Evolutionary conservation across 257 asterid species (phyloP).

Genomic region (Nicotiana noctiflora): DNA sequence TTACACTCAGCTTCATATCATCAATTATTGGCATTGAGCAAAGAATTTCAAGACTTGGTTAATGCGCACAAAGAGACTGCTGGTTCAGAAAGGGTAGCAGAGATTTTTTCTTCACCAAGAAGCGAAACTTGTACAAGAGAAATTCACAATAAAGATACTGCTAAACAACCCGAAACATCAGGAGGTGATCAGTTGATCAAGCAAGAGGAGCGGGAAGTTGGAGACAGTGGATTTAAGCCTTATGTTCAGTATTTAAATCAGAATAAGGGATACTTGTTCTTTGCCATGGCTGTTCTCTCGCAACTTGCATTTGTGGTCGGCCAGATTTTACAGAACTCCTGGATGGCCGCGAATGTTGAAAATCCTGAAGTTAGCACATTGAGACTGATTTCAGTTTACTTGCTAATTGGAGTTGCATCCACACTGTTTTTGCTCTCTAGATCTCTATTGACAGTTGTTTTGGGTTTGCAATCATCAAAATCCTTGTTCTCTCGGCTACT

Average conservation of each 20-base stretch:
- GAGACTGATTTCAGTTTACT: slow-evolving; percentile 64
- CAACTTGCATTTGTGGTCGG: slow-evolving; percentile 49
- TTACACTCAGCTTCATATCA: slow-evolving; percentile 30
- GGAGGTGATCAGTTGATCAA: slow-evolving; percentile 67
- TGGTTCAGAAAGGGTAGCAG: slow-evolving; percentile 36
- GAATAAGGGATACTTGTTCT: slow-evolving; percentile 60
- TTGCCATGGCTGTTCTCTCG: slow-evolving; percentile 40
- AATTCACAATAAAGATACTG: slow-evolving; percentile 24
- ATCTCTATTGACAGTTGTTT: slow-evolving; percentile 42
- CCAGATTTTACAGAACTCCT: slow-evolving; percentile 61
- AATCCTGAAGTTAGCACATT: slow-evolving; percentile 38
- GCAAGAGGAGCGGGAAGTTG: slow-evolving; percentile 78
- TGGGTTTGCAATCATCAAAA: slow-evolving; percentile 66
- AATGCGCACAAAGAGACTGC: slow-evolving; percentile 49
- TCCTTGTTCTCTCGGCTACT: slow-evolving; percentile 57
- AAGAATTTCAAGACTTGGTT: slow-evolving; percentile 41
- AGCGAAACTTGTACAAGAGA: slow-evolving; percentile 23
- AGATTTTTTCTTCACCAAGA: slow-evolving; percentile 20
- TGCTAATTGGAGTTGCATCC: slow-evolving; percentile 55
- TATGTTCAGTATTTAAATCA: slow-evolving; percentile 59
- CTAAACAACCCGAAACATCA: slow-evolving; percentile 20
- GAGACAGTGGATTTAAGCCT: slow-evolving; percentile 82
- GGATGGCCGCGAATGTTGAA: slow-evolving; percentile 97
- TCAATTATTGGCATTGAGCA: slow-evolving; percentile 33
- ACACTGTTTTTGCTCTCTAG: slow-evolving; percentile 45